phyloP scores from a whole-genome alignment of 2,329 filamentous ascomycete genomes.

The Elsinoe perseae region DNA sequence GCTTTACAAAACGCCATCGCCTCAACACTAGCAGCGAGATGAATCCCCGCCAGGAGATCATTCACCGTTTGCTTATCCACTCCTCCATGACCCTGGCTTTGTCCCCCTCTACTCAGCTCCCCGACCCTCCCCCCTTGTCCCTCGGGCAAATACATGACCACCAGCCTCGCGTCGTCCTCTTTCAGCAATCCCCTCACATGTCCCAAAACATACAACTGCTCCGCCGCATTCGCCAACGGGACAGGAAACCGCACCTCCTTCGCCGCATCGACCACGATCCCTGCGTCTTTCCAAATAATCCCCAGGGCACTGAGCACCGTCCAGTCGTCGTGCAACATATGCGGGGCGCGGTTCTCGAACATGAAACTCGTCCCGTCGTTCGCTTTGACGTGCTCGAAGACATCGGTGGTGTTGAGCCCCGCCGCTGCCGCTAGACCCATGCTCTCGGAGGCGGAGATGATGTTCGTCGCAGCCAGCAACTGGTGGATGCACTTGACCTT shows the following conservation, averaged over 20 bases:
- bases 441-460: conserved; percentile 48
- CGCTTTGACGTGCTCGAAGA: conserved; percentile 42
- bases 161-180: conserved; percentile 49
- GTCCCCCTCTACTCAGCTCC: conserved; percentile 31
- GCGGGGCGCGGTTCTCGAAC: conserved; percentile 50
- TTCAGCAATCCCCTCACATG: conserved; percentile 48
- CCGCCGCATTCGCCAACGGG: conserved; percentile 54
- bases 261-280: conserved; percentile 61
- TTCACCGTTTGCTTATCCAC: conserved; percentile 31
- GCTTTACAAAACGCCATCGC: conserved; percentile 41
- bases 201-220: conserved; percentile 57
- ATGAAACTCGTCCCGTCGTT: conserved; percentile 42
- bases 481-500: conserved; percentile 54
- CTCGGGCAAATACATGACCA: conserved; percentile 44
- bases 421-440: conserved; percentile 50
- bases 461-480: conserved; percentile 52
- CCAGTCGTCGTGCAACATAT: conserved; percentile 47
- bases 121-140: conserved; percentile 25
- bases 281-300: conserved; percentile 44
- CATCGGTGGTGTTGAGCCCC: conserved; percentile 44
- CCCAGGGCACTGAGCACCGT: conserved; percentile 38
- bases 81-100: neutral
- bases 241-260: conserved; percentile 51
- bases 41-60: conserved; percentile 40
- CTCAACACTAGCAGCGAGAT: conserved; percentile 44